These are phyloP conservation scores for Solanum chilense DNA, from an alignment of 257 asterid species.

Conservation along the genomic window DNA sequence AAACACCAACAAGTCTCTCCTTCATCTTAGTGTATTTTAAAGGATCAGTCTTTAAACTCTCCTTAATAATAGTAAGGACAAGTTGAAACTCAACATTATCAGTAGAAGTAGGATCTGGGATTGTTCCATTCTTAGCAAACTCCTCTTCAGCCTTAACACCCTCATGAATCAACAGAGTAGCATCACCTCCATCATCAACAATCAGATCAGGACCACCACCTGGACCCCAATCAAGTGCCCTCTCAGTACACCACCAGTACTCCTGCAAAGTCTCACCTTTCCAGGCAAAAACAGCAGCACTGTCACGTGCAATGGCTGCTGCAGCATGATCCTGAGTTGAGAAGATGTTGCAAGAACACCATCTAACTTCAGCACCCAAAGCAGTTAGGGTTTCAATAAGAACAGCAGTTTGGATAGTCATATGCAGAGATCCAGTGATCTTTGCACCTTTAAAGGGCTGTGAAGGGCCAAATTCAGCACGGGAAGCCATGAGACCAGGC, in stretches of 20 bases:
- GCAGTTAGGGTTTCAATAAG: constrained; percentile 71
- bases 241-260: constrained; percentile 96
- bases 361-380: constrained; percentile 77
- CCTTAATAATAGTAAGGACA: constrained; percentile 52
- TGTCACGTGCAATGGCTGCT: constrained; percentile 77
- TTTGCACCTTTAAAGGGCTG: constrained; percentile 72
- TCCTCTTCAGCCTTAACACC: constrained; percentile 89
- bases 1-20: constrained; percentile 77
- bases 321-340: constrained; percentile 92
- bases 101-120: constrained; percentile 71
- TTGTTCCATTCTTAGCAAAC: constrained; percentile 34
- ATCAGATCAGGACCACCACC: constrained; percentile 77
- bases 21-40: constrained; percentile 61
- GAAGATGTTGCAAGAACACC: constrained; percentile 92
- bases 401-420: constrained; percentile 87
- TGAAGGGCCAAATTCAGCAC: constrained; percentile 62
- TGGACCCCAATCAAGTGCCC: constrained; percentile 88
- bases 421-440: constrained; percentile 76
- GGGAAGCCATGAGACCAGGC: constrained; percentile 79
- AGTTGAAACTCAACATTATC: constrained; percentile 78
- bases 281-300: constrained; percentile 93
- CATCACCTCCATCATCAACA: constrained; percentile 89
- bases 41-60: constrained; percentile 61
- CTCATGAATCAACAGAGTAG: constrained; percentile 71
- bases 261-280: constrained; percentile 72